Evolutionary conservation across 176 grass and related monocot species (phyloP), one percentile per base, ranked within the genome.

Genomic region (Areca catechu): DNA sequence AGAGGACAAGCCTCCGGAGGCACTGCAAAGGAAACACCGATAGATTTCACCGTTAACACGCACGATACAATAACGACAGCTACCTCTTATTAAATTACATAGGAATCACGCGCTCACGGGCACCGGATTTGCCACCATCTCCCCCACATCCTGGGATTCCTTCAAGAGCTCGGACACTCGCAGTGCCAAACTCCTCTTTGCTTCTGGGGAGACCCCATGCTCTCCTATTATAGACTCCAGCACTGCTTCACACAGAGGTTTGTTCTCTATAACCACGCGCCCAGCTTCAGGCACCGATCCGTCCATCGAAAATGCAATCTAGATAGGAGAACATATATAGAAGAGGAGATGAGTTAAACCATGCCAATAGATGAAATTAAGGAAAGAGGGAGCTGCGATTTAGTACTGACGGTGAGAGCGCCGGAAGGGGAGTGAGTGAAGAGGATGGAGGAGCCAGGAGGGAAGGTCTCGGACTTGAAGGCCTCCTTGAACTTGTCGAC

Each of bases 191-290:
- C 85, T 89, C n/a, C 68, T 57, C 79, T 95, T 95, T n/a, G 89
- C 76, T 0, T 75, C 75, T 0, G 81, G 89, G 30, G 89, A 95
- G 48, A 89, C 85, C 4, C 85, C 85, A 65, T 75, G 72, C 69
- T 89, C 78, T 16, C 93, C 93, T 28, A 98, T 92, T 54, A 92
- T 98, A 48, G 93, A 98, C 51, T 89, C 81, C 34, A 98, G 57
- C 28, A 98, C 63, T 22, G 84, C 81, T 50, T 82, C 73, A 43
- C 78, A 78, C 3, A 98, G 78, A 22, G 59, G 50, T 19, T 49
- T 85, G 81, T 78, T 92, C 17, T 85, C 81, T 17, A 98, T 89
- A 28, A 76, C 62, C 16, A 19, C 50, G 15, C 37, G 73, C 30
- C 67, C 69, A 5, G 28, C 50, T 72, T 61, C 68, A n/a, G 77